Base-by-base conservation (phyloP, 352 stramenopile genomes). In the Globisporangium solare region DNA sequence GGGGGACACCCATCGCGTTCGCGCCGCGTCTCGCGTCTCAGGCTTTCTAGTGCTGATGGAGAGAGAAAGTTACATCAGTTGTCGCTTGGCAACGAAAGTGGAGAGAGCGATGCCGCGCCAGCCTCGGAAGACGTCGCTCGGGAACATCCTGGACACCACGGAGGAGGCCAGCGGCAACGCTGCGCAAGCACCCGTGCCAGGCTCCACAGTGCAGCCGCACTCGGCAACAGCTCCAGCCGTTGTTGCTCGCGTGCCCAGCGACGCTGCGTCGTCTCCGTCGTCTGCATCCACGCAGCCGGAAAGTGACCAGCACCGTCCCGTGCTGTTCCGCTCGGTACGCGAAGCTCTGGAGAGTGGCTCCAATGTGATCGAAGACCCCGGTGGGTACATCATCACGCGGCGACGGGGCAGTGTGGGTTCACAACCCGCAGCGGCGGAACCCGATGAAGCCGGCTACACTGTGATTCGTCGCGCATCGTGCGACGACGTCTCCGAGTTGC, bases 361-460 rank as follows among this genome's bases (percentile, higher is more conserved):
- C 43, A 49, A 32, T 15, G 41, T 48, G 41, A 49, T 20, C 1
- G 64, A 79, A 61, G 61, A 74, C 22, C 51, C 66, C 18, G 61
- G 71, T 6, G 71, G 69, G 22, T 74, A 76, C 27, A 63, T 74
- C 37, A 66, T 76, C 39, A 77, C 69, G 20, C 39, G 39, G 39
- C 60, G 63, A 6, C 64, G 71, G 46, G 66, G 49, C 35, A 56
- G 27, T 46, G 20, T 68, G 65, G 50, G 21, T 63, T 18, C 55
- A 57, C 32, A 67, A 43, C 35, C 51, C 24, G 32, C 27, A 46
- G 15, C 31, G 21, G 47, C 56, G 0, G 46, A 72, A 32, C 46
- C 71, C 15, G 75, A 85, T 24, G 70, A 73, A 14, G 75, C 75
- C 1, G 75, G 75, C 20, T 85, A 85, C 60, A 83, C 75, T 3